Evolutionary conservation across 1,284 basidiomycete species (phyloP), one percentile per base, ranked within the genome.

Genomic region (Neolentinus lepideus): DNA sequence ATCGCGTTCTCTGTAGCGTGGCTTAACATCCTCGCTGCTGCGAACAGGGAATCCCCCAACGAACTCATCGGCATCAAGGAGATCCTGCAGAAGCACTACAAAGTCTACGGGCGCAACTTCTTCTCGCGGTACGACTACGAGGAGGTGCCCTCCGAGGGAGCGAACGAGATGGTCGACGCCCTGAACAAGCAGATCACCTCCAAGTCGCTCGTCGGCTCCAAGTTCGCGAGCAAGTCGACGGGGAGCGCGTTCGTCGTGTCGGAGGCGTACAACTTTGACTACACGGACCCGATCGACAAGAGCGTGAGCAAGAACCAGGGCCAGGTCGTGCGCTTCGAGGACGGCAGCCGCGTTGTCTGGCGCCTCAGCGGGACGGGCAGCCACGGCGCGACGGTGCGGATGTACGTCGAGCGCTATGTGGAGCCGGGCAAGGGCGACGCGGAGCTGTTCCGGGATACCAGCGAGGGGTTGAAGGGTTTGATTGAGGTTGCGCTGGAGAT

Each of bases 61-160:
- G 79, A 88, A 69, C 76, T 81, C 52, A 75, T 90, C 54, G 92
- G 91, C 19, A 96, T 98, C 74, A 94, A 93, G 60, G 93, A 96
- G 66, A 74, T 97, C 61, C 82, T 97, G 43, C 78, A 86, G 62
- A 83, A 81, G 60, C 93, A 96, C 78, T 99, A 98, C 76, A 78
- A 81, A 60, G 87, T 83, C 65, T 99, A 99, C 73, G 96, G 96
- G 46, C 93, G 96, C 61, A 94, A 90, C 59, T 99, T 98, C 84
- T 99, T 98, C 83, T 94, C 91, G 59, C 88, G 94, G 62, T 99
- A 99, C 75, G 96, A 99, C 75, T 99, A 99, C 75, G 96, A 99
- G 71, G 97, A 99, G 71, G 94, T 98, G 52, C 83, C 92, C 14
- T 93, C 93, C 0, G 90, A 90, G 33, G 92, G 90, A 31, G 96